Evolutionary conservation across 2,329 filamentous ascomycete species (phyloP).

Genomic region (Pestalotiopsis sp.): DNA sequence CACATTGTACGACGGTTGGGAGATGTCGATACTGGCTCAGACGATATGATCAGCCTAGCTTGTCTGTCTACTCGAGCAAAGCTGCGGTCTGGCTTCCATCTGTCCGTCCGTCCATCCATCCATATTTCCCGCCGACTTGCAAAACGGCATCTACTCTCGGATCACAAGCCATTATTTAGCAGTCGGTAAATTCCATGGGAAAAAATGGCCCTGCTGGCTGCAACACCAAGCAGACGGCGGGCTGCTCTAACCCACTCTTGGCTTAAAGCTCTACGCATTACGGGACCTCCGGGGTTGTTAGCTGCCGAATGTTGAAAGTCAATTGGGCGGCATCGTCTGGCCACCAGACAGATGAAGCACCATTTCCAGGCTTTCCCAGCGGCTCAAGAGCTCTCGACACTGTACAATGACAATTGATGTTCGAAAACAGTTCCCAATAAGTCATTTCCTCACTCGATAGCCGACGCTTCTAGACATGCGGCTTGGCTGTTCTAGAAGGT

Average conservation of each 20-base stretch:
- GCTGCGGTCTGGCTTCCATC: not conserved
- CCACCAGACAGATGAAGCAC: not conserved
- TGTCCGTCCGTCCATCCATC: not conserved
- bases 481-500: not conserved
- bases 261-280: not conserved
- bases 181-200: slow-evolving; percentile 1
- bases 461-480: not conserved
- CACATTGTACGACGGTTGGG: not conserved
- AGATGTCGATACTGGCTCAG: not conserved
- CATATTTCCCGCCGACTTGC: not conserved
- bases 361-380: not conserved
- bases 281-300: not conserved
- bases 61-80: not conserved
- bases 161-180: slow-evolving; percentile 10
- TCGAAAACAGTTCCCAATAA: not conserved
- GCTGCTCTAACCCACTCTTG: not conserved
- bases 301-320: slow-evolving; percentile 7
- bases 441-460: not conserved
- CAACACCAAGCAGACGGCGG: not conserved
- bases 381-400: not conserved
- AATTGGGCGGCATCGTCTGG: not conserved
- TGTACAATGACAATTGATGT: not conserved
- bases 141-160: not conserved
- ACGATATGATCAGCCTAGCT: not conserved
- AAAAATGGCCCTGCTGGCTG: not conserved